Conservation (phyloP, 352 stramenopile genomes). For the Phytophthora agathidicida region DNA sequence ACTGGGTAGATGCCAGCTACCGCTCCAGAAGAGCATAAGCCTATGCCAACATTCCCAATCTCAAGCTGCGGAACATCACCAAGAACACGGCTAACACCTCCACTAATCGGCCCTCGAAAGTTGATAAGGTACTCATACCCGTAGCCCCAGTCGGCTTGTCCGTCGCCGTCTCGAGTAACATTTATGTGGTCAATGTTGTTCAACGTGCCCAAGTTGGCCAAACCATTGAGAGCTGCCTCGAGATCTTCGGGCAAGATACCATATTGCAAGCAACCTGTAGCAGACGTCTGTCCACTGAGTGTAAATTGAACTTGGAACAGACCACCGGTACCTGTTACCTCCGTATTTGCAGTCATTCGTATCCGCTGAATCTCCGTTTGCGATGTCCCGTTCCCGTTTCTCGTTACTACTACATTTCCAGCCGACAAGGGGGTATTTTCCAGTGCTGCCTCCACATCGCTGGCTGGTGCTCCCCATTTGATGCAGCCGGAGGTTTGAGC, state of each 20-base stretch:
- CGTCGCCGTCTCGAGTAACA: conserved; percentile 72
- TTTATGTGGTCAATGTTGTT: conserved; percentile 55
- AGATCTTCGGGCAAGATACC: conserved; percentile 65
- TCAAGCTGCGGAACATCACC: conserved; percentile 58
- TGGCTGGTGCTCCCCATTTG: conserved; percentile 57
- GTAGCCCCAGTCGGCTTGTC: conserved; percentile 69
- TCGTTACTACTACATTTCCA: conserved; percentile 64
- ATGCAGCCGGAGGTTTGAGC: conserved; percentile 46
- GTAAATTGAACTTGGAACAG: conserved; percentile 75
- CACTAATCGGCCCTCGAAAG: conserved; percentile 61
- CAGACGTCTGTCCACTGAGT: conserved; percentile 53
- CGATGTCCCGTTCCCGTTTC: conserved; percentile 60
- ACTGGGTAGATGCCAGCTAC: conserved; percentile 54
- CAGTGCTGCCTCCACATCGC: conserved; percentile 50
- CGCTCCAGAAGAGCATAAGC: conserved; percentile 37
- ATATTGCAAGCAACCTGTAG: conserved; percentile 74
- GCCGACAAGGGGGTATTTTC: conserved; percentile 39
- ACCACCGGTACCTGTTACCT: conserved; percentile 49
- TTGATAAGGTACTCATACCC: conserved; percentile 80
- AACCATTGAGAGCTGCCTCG: conserved; percentile 61
- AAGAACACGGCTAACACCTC: conserved; percentile 63
- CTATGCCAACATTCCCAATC: conserved; percentile 57
- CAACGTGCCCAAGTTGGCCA: conserved; percentile 47
- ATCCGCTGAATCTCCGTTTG: conserved; percentile 76
- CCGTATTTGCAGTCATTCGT: conserved; percentile 68